Evolutionary conservation across 768 basidiomycete species (phyloP), one percentile per base, ranked within the genome.

Genomic region (Pleurotus pulmonarius): DNA sequence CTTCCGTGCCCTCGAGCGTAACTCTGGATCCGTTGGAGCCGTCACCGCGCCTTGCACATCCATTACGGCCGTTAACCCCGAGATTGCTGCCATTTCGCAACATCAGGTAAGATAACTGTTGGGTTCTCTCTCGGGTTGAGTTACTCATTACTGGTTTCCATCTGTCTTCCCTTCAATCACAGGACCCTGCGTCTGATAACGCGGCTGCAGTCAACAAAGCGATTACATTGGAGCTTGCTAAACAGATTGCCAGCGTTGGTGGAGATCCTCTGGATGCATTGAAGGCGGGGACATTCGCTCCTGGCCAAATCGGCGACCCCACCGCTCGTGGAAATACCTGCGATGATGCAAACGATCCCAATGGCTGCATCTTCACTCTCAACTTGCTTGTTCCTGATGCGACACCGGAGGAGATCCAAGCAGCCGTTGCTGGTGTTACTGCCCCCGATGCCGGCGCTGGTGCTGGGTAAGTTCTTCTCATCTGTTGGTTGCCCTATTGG

Each of bases 1-100:
- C 59, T 88, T 72, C 71, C 77, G 84, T 49, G 84, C 86, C 5
- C 67, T 89, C 26, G 86, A 88, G 72, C 76, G 85, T 16, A 89
- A 88, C 69, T 80, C 85, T 16, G 82, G 78, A 3, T 58, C 66
- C 39, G 80, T 85, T 55, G 83, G 83, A n/a, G 67, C 66, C 2
- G 67, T 67, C 20, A 75, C 75, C 25, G 73, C 65, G 12, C 60
- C 72, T n/a, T 87, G 85, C 73, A 85, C 76, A 1, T 73, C 76
- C 54, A 70, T 82, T 68, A 74, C 73, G 34, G 81, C 85, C 5
- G 74, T 73, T 45, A 87, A 87, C 69, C 78, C 85, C 15, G 85
- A 87, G 67, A 82, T 87, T 61, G 83, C 82, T 25, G 85, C 83
- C 37, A 76, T 87, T 58, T 69, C 74, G 43, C 85, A 85, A 65